Conservation (phyloP, 1,284 basidiomycete species). For the Pseudozyma thailandica region DNA sequence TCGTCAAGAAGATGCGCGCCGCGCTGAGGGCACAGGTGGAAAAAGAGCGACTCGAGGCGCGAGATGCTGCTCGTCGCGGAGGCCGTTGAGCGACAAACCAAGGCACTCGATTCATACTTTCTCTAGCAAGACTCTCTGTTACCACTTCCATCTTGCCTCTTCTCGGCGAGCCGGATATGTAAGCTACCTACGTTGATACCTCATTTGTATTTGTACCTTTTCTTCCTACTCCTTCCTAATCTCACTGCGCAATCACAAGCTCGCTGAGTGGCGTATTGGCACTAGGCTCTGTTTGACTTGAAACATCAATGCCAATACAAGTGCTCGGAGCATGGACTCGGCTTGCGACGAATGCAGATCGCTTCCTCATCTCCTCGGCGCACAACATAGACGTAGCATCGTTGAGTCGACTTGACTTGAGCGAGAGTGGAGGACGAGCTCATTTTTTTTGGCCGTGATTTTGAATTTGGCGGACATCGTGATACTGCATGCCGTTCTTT, state of each 20-base stretch:
- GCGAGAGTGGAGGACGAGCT: slow-evolving; percentile 1
- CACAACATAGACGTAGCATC: not conserved
- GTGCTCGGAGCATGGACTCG: too few species aligned
- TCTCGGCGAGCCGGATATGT: not conserved
- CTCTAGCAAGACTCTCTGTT: not conserved
- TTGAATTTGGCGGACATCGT: slow-evolving; percentile 9
- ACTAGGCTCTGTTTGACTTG: not conserved
- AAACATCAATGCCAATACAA: not conserved
- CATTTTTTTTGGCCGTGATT: slow-evolving; percentile 9
- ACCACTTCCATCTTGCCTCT: not conserved
- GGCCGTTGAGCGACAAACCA: slow-evolving; percentile 15
- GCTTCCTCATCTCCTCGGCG: too few species aligned
- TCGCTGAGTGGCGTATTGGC: not conserved
- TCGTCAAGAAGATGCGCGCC: slow-evolving; percentile 51
- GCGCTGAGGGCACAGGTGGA: slow-evolving; percentile 41
- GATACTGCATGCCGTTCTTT: not conserved
- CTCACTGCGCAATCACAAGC: not conserved
- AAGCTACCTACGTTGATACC: slow-evolving; percentile 21
- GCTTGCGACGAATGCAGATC: too few species aligned
- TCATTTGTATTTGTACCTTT: slow-evolving; percentile 32
- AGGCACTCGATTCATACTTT: not conserved
- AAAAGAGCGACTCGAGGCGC: slow-evolving; percentile 42
- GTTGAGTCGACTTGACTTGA: not conserved
- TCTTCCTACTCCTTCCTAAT: not conserved
- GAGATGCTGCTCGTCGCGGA: slow-evolving; percentile 32